Evolutionary conservation across 202 grass and related monocot genomes (phyloP).

Genomic region (Dendrocalamus latiflorus): DNA sequence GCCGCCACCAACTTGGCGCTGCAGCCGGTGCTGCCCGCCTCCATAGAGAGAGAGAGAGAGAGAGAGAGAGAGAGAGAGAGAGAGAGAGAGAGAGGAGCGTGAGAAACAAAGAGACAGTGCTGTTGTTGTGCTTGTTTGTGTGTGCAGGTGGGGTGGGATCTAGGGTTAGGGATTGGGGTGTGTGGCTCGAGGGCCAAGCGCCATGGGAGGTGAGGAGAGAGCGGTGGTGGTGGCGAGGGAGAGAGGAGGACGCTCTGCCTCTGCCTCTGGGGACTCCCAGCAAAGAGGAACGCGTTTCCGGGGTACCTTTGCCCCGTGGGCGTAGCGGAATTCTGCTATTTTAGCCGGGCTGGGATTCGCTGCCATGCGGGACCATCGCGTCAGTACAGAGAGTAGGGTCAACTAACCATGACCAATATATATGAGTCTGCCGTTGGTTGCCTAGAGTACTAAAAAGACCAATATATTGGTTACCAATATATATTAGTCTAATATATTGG

Average conservation of each 20-base stretch:
- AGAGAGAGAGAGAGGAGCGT: constrained; percentile 24
- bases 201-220: not conserved
- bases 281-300: not conserved
- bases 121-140: not conserved
- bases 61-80: too few relatives aligned
- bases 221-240: not conserved
- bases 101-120: not conserved
- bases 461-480: too few relatives aligned
- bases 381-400: not conserved
- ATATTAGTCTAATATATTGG: too few relatives aligned
- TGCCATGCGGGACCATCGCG: not conserved
- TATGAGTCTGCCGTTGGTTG: not conserved
- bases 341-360: not conserved
- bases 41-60: constrained; percentile 35
- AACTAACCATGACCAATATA: not conserved
- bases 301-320: not conserved
- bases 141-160: not conserved
- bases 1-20: constrained; percentile 38
- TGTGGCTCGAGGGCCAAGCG: not conserved
- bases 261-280: too few relatives aligned
- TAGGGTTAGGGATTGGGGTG: not conserved
- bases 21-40: constrained; percentile 25
- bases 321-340: not conserved
- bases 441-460: not conserved
- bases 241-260: not conserved